Evolutionary conservation across 176 grass and related monocot genomes (phyloP).

Genomic region (Secale cereale): DNA sequence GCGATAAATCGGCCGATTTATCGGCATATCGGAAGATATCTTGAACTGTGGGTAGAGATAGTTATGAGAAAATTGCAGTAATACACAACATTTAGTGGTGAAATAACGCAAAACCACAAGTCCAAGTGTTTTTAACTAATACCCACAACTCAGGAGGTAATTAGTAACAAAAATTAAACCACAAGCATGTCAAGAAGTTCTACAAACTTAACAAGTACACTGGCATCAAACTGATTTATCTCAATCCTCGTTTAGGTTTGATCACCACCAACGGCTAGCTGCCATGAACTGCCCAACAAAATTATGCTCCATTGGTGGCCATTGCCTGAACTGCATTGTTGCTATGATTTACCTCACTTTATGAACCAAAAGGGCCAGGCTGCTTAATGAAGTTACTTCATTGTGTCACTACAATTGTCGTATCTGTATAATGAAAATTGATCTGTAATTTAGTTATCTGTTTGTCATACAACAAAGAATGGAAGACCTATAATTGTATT

Average conservation of each 20-base stretch:
- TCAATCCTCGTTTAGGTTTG: not conserved
- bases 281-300: not conserved
- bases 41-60: too few species aligned
- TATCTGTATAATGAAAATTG: not conserved
- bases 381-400: not conserved
- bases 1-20: too few species aligned
- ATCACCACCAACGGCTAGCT: not conserved
- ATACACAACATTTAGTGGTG: too few species aligned
- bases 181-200: not conserved
- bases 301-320: not conserved
- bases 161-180: not conserved
- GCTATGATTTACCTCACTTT: not conserved
- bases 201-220: too few species aligned
- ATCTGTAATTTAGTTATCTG: not conserved
- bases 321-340: not conserved
- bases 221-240: too few species aligned
- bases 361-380: not conserved
- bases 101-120: too few species aligned
- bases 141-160: not conserved
- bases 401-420: not conserved
- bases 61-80: too few species aligned
- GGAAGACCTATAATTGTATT: not conserved
- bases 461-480: not conserved
- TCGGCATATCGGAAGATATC: too few species aligned
- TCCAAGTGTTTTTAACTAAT: not conserved